A percentile compares a stretch with the other conserved stretches of the same genome.
Evolutionary conservation across 176 grass and related monocot species (phyloP).

Genomic region (Pharus latifolius): DNA sequence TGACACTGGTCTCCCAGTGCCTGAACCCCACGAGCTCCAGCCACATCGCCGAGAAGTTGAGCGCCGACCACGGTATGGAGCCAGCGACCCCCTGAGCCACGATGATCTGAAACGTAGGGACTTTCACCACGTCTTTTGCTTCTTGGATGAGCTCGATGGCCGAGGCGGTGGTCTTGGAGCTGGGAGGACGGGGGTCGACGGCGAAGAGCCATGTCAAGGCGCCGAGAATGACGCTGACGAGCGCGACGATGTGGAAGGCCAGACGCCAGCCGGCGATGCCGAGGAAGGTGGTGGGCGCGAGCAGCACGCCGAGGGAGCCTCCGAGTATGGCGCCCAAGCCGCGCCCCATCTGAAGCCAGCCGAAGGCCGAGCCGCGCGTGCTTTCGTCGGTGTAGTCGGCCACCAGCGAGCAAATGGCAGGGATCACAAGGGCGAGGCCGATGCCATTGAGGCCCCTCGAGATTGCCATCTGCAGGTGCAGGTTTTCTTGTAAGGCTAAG

Average conservation of each 20-base stretch:
- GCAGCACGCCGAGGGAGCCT: constrained; percentile 13
- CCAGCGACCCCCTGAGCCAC: constrained; percentile 35
- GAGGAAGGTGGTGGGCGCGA: constrained; percentile 34
- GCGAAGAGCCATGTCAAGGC: constrained; percentile 21
- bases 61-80: constrained; percentile 21
- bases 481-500: too few species aligned
- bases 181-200: constrained; percentile 1
- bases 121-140: constrained; percentile 23
- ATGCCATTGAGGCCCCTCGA: constrained; percentile 47
- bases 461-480: constrained; percentile 22
- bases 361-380: constrained; percentile 36
- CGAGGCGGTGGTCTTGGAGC: neutral
- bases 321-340: constrained; percentile 16
- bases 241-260: constrained; percentile 28
- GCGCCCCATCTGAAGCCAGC: constrained; percentile 28
- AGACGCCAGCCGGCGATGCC: constrained; percentile 49
- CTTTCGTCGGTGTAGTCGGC: constrained; percentile 43
- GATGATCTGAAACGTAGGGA: constrained; percentile 39
- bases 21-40: constrained; percentile 42
- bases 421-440: constrained; percentile 33
- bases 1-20: constrained; percentile 17
- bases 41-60: constrained; percentile 40
- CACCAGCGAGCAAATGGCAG: constrained; percentile 35
- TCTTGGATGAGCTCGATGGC: neutral
- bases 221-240: constrained; percentile 19